Conservation (phyloP, 1,139 yeast genomes). For the Sugiyamaella xylanicola region DNA sequence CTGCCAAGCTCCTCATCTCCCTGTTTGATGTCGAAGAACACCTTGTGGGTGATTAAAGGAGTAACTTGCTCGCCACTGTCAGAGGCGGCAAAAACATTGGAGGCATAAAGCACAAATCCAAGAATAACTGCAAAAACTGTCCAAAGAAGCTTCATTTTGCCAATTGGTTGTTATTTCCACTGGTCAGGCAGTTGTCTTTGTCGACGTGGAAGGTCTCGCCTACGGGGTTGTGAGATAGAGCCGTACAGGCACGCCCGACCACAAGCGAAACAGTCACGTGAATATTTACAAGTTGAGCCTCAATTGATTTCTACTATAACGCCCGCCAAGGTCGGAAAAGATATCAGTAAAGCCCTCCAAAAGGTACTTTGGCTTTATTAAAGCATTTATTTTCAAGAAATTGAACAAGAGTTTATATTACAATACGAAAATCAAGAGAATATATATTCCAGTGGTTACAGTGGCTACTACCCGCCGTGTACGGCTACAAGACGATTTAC, state of each 20-base stretch:
- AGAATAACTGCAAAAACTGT: constrained; percentile 32
- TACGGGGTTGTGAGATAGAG: not conserved
- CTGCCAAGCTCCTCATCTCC: constrained; percentile 74
- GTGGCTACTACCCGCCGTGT: not conserved
- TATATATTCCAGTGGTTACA: no score
- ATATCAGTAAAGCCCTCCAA: no score
- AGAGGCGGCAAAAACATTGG: constrained; percentile 28
- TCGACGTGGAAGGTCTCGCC: constrained; percentile 3
- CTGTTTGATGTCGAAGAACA: constrained; percentile 82
- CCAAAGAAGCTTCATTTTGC: constrained; percentile 33
- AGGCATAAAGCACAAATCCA: constrained; percentile 30
- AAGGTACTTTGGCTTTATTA: no score
- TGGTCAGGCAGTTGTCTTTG: not conserved
- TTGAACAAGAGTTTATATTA: no score
- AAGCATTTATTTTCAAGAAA: no score
- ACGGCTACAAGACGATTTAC: not conserved
- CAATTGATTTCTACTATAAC: no score
- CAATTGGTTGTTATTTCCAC: not conserved
- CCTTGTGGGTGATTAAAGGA: constrained; percentile 67
- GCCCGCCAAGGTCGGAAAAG: no score
- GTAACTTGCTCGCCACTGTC: constrained; percentile 22
- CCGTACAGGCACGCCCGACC: not conserved
- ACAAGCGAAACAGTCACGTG: no score
- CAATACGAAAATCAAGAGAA: no score
- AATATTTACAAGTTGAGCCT: no score